These are phyloP conservation scores for Protomyces inouyei DNA, from an alignment of 1,139 yeast species.

Conservation along the genomic window DNA sequence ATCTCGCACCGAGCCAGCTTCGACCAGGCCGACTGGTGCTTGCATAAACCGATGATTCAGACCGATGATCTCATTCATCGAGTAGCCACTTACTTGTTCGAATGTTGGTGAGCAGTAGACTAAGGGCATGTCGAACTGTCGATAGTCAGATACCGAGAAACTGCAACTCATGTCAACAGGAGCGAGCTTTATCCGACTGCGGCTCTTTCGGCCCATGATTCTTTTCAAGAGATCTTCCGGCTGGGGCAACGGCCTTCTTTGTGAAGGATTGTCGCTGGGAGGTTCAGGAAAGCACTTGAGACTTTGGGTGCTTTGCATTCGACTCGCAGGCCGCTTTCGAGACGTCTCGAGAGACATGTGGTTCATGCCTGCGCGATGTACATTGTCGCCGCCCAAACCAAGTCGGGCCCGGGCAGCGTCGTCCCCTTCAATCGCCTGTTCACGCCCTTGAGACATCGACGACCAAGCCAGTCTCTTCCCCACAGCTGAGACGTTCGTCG, in stretches of 20 bases:
- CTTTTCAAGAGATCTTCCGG: not conserved
- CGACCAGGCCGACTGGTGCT: constrained; percentile 27
- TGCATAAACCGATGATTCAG: constrained; percentile 31
- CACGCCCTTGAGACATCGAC: no score
- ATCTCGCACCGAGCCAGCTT: constrained; percentile 18
- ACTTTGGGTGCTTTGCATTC: no score
- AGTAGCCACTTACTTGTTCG: constrained; percentile 29
- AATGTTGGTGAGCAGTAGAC: constrained; percentile 28
- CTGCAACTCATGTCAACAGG: constrained; percentile 31
- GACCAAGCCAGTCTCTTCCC: no score
- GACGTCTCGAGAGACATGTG: no score
- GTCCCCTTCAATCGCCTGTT: no score
- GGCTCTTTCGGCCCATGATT: not conserved
- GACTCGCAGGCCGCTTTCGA: no score
- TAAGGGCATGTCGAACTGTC: constrained; percentile 27
- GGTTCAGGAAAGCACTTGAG: no score
- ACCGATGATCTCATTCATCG: constrained; percentile 26
- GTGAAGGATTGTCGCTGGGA: not conserved
- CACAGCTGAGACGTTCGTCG: no score
- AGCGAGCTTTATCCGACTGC: constrained; percentile 22
- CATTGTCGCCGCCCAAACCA: no score
- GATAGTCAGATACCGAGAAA: constrained; percentile 29
- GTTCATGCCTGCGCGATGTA: no score
- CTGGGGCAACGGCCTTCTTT: not conserved
- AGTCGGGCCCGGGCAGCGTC: no score